These are phyloP conservation scores for Asterophora lycoperdoides DNA, from an alignment of 768 basidiomycete genomes.

Conservation along the genomic window DNA sequence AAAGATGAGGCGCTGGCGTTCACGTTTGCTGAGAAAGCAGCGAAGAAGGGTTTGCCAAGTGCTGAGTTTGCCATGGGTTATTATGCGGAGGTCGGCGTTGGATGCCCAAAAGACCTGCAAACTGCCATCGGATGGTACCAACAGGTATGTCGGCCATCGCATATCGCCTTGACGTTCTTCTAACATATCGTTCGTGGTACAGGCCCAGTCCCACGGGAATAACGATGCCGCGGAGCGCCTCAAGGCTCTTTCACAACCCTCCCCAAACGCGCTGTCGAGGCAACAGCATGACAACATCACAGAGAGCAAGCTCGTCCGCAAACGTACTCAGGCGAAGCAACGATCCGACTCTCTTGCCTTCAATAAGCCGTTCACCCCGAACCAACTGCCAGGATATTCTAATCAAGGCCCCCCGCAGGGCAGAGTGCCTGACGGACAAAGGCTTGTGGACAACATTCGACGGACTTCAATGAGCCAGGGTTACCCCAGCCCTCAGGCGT, in stretches of 20 bases:
- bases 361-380: conserved; percentile 1
- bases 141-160: conserved; percentile 25
- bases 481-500: conserved; percentile 1
- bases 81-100: conserved; percentile 90
- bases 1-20: conserved; percentile 85
- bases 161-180: not conserved
- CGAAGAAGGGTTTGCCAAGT: conserved; percentile 64
- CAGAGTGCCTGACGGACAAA: conserved; percentile 31
- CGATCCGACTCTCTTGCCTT: conserved; percentile 37
- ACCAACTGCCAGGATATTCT: conserved; percentile 8
- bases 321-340: conserved; percentile 68
- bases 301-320: conserved; percentile 75
- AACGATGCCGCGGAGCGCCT: conserved; percentile 75
- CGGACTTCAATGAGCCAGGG: conserved; percentile 38
- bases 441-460: conserved; percentile 52
- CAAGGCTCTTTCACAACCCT: conserved; percentile 56
- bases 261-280: conserved; percentile 64
- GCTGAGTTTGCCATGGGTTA: conserved; percentile 97
- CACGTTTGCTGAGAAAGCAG: conserved; percentile 88
- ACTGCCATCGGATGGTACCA: conserved; percentile 78
- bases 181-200: not conserved
- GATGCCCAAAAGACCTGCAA: conserved; percentile 57
- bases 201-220: conserved; percentile 80
- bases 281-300: conserved; percentile 79
- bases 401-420: conserved; percentile 7